Conservation (phyloP, 2,329 filamentous ascomycete genomes). For the Penicillium glabrum region DNA sequence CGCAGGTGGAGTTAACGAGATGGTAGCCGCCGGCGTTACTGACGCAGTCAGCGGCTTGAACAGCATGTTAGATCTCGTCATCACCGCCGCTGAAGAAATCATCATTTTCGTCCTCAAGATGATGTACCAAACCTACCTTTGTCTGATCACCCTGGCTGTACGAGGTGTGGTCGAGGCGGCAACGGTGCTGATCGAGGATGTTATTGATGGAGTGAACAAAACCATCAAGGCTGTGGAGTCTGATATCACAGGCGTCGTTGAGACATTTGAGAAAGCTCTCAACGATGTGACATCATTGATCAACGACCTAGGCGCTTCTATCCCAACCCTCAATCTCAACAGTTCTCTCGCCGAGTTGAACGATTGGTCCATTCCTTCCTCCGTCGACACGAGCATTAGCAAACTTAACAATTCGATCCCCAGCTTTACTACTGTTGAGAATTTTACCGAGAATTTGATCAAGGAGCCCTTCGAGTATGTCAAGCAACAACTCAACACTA, state of each 20-base stretch:
- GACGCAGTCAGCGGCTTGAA: constrained; percentile 78
- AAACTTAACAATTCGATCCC: constrained; percentile 78
- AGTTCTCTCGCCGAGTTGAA: constrained; percentile 66
- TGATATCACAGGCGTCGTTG: constrained; percentile 44
- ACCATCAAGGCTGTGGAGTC: constrained; percentile 47
- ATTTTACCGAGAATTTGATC: constrained; percentile 74
- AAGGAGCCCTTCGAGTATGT: constrained; percentile 78
- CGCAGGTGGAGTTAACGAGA: constrained; percentile 80
- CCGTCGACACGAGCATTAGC: constrained; percentile 67
- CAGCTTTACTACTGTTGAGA: constrained; percentile 78
- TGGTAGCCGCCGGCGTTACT: constrained; percentile 78
- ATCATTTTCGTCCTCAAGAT: constrained; percentile 92
- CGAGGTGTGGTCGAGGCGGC: constrained; percentile 74
- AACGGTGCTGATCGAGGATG: constrained; percentile 60
- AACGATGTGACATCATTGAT: constrained; percentile 55
- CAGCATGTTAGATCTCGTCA: constrained; percentile 71
- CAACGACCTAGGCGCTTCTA: constrained; percentile 48
- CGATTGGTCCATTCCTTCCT: constrained; percentile 66
- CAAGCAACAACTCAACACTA: constrained; percentile 69
- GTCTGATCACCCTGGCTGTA: constrained; percentile 80
- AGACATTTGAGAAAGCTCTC: constrained; percentile 56
- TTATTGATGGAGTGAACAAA: constrained; percentile 61
- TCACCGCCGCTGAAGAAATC: constrained; percentile 82
- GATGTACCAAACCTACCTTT: constrained; percentile 85
- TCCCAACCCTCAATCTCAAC: constrained; percentile 65